Conservation (phyloP, 1,284 basidiomycete genomes). For the Cryptococcus amylolentus region DNA sequence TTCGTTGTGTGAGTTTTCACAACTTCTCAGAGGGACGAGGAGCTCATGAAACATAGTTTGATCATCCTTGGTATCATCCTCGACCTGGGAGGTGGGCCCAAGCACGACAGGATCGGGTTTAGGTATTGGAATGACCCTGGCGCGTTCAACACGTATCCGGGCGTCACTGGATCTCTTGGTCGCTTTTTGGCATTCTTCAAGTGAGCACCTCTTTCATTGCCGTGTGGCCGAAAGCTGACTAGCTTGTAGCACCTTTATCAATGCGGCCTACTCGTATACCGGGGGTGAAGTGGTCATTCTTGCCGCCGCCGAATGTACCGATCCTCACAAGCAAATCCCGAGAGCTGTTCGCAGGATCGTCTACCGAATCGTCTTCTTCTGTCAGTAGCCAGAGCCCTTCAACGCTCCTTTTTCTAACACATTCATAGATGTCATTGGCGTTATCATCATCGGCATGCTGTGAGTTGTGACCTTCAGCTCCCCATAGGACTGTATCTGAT, state of each 20-base stretch:
- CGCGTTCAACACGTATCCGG: constrained; percentile 41
- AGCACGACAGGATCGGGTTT: constrained; percentile 45
- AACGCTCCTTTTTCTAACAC: too few relatives aligned
- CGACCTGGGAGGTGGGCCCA: constrained; percentile 51
- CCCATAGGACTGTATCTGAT: too few relatives aligned
- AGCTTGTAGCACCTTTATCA: neutral
- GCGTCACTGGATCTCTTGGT: neutral
- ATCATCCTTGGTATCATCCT: constrained; percentile 59
- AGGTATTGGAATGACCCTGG: constrained; percentile 52
- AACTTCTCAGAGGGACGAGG: too few relatives aligned
- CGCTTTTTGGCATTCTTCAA: constrained; percentile 8
- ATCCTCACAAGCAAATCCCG: constrained; percentile 13
- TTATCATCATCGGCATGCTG: constrained; percentile 63
- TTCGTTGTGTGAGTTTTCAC: too few relatives aligned
- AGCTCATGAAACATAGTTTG: constrained; percentile 14
- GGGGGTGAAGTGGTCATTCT: constrained; percentile 33
- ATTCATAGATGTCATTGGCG: constrained; percentile 10
- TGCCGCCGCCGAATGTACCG: constrained; percentile 14
- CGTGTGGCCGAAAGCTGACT: too few relatives aligned
- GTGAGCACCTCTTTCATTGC: too few relatives aligned
- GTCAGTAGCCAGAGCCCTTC: too few relatives aligned
- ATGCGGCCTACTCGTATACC: constrained; percentile 58
- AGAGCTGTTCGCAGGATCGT: constrained; percentile 16
- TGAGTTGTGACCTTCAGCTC: too few relatives aligned
- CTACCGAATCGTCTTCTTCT: constrained; percentile 16